Evolutionary conservation across 768 basidiomycete species (phyloP).

Genomic region (Tricholoma furcatifolium): DNA sequence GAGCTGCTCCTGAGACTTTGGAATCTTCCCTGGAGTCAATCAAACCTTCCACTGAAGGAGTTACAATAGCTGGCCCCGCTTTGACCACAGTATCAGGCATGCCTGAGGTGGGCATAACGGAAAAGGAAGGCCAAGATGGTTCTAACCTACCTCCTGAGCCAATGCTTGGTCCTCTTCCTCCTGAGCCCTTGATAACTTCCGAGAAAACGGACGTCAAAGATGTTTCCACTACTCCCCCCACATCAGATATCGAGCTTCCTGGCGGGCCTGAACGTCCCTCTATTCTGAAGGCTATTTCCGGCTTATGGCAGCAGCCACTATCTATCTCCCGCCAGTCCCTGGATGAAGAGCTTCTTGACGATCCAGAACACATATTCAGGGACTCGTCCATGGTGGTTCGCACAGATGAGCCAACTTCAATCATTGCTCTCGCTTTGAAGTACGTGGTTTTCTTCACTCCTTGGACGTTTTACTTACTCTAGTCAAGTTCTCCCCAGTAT

Average conservation of each 20-base stretch:
- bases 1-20: conserved; percentile 22
- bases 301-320: conserved; percentile 72
- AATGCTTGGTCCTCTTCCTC: conserved; percentile 19
- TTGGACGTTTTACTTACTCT: conserved; percentile 8
- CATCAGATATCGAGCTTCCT: conserved; percentile 51
- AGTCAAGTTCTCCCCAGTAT: conserved; percentile 72
- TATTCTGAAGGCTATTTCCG: conserved; percentile 80
- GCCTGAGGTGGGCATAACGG: conserved; percentile 1
- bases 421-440: conserved; percentile 93
- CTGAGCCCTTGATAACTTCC: conserved; percentile 37
- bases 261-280: conserved; percentile 64
- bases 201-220: conserved; percentile 31
- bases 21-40: conserved; percentile 29
- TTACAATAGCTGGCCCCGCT: conserved; percentile 25
- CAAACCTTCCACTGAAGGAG: conserved; percentile 20
- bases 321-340: conserved; percentile 50
- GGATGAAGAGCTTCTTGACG: conserved; percentile 70
- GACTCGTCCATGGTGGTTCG: conserved; percentile 94
- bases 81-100: conserved; percentile 12
- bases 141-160: too few species aligned
- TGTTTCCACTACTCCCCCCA: conserved; percentile 43
- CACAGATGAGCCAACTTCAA: conserved; percentile 96
- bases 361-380: conserved; percentile 91
- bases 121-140: conserved; percentile 1
- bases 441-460: conserved; percentile 32